Conservation (phyloP, 306 rosid species). For the Spatholobus suberectus region DNA sequence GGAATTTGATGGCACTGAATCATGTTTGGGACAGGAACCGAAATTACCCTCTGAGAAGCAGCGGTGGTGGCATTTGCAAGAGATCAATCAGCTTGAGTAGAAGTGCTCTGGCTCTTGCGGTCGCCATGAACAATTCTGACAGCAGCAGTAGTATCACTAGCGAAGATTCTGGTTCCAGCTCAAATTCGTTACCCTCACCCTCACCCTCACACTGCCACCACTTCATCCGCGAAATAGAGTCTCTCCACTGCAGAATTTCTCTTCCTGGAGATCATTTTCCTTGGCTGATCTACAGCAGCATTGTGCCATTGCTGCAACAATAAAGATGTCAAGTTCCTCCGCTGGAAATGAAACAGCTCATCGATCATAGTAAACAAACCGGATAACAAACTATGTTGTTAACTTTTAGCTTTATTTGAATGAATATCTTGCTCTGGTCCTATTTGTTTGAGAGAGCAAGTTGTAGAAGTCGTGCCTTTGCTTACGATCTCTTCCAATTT, state of each 20-base stretch:
- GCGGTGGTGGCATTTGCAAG: constrained; percentile 74
- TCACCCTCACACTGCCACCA: constrained; percentile 55
- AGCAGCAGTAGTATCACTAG: constrained; percentile 63
- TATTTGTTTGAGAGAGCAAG: constrained; percentile 37
- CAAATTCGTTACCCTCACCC: constrained; percentile 28
- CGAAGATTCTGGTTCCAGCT: constrained; percentile 65
- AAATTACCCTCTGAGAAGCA: constrained; percentile 59
- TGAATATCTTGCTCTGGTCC: constrained; percentile 29
- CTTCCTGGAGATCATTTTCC: constrained; percentile 65
- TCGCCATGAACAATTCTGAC: constrained; percentile 72
- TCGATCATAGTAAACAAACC: constrained; percentile 41
- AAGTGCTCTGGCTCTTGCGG: constrained; percentile 81
- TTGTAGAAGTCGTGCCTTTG: background rate
- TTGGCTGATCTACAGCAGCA: constrained; percentile 70
- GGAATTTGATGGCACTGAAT: constrained; percentile 68
- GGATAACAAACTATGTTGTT: constrained; percentile 10
- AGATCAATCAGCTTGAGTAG: constrained; percentile 71
- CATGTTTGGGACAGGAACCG: constrained; percentile 70
- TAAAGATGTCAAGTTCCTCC: constrained; percentile 39
- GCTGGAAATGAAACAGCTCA: constrained; percentile 39
- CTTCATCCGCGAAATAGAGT: constrained; percentile 49
- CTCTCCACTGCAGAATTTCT: too few relatives aligned
- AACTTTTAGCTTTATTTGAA: constrained; percentile 13
- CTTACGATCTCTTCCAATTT: constrained; percentile 27
- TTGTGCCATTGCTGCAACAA: constrained; percentile 58